Base-by-base conservation (phyloP, 2,329 filamentous ascomycete genomes). In the Botryotinia globosa region DNA sequence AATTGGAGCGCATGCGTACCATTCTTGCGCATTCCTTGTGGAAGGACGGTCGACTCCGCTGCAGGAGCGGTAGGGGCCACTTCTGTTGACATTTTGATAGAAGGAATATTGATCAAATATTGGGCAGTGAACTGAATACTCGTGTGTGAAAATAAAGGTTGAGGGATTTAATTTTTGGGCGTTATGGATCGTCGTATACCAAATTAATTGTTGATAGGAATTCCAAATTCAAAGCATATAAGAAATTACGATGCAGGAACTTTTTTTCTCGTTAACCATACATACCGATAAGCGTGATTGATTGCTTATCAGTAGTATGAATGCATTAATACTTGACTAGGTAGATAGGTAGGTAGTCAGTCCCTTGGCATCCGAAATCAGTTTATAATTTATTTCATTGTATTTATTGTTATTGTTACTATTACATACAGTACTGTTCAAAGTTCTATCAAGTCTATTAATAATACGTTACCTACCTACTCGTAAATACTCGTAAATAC, bases 21-120 rank as follows among this genome's bases (percentile, higher is more conserved):
- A 85, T 97, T 97, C 82, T 91, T 92, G 78, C 93, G 92, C 87
- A 96, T 91, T 75, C 91, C 93, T 66, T 75, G 74, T 34, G 76
- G 70, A 16, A 20, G 22, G 25, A 58, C 54, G 29, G 34, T 12
- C 37, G 65, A 44, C 37, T 56, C 48, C n/a, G 70, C 25, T 10
- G 73, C 74, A 42, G 66, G 67, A 39, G 58, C 61, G 22, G 64
- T 22, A 45, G 65, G 65, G 72, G 73, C 72, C 29, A 76, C 64
- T 74, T 77, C 76, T 68, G 75, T 73, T 37, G 78, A 79, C 77
- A 78, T 79, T 12, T 76, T 29, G 56, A 39, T 54, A 42, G 16
- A 51, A 8, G 14, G n/a, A 66, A 56, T 54, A 3, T 6, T 37
- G 25, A 42, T 8, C 10, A 8, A 29, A 42, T 37, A 56, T 12